These are phyloP conservation scores for Lycium barbarum DNA, from an alignment of 257 asterid species.

Conservation along the genomic window DNA sequence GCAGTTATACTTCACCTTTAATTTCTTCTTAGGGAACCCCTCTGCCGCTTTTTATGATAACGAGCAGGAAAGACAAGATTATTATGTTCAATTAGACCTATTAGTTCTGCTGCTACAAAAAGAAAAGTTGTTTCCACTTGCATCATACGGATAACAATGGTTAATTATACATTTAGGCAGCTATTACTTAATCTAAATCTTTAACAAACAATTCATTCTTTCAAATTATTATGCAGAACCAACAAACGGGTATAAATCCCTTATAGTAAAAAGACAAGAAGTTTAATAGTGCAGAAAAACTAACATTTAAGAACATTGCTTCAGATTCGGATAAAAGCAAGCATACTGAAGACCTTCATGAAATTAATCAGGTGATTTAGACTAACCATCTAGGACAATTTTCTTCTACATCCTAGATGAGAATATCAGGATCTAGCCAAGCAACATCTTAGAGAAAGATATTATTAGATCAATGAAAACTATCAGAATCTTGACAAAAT, in stretches of 20 bases:
- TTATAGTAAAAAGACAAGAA: background rate
- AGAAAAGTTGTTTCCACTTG: background rate
- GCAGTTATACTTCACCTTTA: background rate
- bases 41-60: too few species aligned
- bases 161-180: background rate
- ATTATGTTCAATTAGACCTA: background rate
- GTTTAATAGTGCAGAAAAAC: background rate
- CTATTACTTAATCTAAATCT: background rate
- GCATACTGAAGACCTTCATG: background rate
- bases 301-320: slow-evolving; percentile 1
- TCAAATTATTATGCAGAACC: background rate
- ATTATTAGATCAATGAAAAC: background rate
- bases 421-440: background rate
- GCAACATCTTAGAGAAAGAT: background rate
- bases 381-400: background rate
- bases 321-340: background rate
- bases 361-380: background rate
- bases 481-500: background rate
- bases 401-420: background rate
- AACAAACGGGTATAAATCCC: background rate
- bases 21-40: background rate
- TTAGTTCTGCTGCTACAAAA: background rate
- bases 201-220: background rate
- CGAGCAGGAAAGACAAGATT: background rate
- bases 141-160: background rate